Conservation (phyloP, 192 early-diverging fungal genomes). For the Backusella psychrophila region DNA sequence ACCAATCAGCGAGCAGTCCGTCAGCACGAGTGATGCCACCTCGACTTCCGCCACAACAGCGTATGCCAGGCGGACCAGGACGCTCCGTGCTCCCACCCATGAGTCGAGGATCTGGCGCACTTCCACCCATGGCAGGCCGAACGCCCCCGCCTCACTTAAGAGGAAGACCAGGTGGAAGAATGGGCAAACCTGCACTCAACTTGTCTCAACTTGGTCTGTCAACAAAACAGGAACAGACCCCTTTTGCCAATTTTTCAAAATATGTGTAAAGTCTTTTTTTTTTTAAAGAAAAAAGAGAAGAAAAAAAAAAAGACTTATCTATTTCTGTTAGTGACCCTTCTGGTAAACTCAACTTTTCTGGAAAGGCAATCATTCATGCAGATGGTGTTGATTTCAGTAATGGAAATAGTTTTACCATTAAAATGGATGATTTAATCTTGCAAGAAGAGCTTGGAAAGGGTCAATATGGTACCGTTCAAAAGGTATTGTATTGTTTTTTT, state of each 20-base stretch:
- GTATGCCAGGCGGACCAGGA: not conserved
- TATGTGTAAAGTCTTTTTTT: conserved; percentile 53
- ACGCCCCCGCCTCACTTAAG: not conserved
- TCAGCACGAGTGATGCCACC: not conserved
- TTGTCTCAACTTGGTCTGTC: conserved; percentile 28
- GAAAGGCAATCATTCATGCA: conserved; percentile 88
- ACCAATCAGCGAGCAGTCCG: not conserved
- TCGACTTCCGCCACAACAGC: not conserved
- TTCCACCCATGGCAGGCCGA: conserved; percentile 19
- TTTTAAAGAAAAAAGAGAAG: not conserved
- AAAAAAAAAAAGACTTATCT: not conserved
- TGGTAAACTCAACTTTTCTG: conserved; percentile 88
- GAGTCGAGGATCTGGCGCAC: conserved; percentile 10
- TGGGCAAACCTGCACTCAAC: conserved; percentile 21
- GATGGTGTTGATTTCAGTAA: conserved; percentile 91
- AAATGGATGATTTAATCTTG: conserved; percentile 79
- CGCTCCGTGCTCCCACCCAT: conserved; percentile 29
- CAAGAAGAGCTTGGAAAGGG: conserved; percentile 84
- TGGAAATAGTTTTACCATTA: conserved; percentile 85
- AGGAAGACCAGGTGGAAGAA: conserved; percentile 14
- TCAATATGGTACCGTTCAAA: conserved; percentile 92
- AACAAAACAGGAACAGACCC: conserved; percentile 35
- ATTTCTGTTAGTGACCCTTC: conserved; percentile 60
- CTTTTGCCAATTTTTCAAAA: conserved; percentile 66
- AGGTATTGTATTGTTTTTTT: conserved; percentile 39